Base-by-base conservation (phyloP, 139 green algal species). In the Deuterostichococcus epilithicus region DNA sequence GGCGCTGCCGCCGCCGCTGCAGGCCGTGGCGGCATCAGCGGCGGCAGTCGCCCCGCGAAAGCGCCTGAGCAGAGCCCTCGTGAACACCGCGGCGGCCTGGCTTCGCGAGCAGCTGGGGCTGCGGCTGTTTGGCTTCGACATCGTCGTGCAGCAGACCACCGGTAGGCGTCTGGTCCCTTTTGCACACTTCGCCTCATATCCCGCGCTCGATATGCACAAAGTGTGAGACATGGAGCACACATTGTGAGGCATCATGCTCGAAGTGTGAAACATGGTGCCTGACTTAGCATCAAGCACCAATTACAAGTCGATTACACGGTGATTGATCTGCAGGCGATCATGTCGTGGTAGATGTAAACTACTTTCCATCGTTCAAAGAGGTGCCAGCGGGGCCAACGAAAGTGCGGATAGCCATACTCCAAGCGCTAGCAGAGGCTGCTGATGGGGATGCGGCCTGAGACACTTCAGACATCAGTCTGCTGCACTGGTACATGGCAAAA, bases 91-190 rank as follows among this genome's bases (percentile, higher is more conserved):
- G 30, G 86, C 85, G 1, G 65, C 13, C 0, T 66, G 76, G 47
- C 76, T 94, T 25, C 78, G 78, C 23, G 26, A 47, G 15, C 32
- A 78, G n/a, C 68, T 94, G 58, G 85, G 83, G 13, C 83, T 94
- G 13, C 87, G 82, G 10, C 78, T 94, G 69, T 94, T 94, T 87
- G 90, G 90, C 0, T 94, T 93, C 68, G 90, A 94, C 71, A 70
- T 91, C 1, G 82, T 94, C 13, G 74, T 90, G 2, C 59, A 80
- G 47, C 35, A 36, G 18, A 45, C 20, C n/a, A 70, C 33, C 59
- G 36, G 52, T 47, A 60, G 2, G 26, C 13, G 8, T 58, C 30
- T 26, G 44, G 25, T 13, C 45, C n/a, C 34, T 39, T 18, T 33
- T 15, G 28, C 22, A 38, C 20, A 4, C 1, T 0, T 3, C 35